Conservation (phyloP, 768 basidiomycete genomes). For the Suillus tomentosus region DNA sequence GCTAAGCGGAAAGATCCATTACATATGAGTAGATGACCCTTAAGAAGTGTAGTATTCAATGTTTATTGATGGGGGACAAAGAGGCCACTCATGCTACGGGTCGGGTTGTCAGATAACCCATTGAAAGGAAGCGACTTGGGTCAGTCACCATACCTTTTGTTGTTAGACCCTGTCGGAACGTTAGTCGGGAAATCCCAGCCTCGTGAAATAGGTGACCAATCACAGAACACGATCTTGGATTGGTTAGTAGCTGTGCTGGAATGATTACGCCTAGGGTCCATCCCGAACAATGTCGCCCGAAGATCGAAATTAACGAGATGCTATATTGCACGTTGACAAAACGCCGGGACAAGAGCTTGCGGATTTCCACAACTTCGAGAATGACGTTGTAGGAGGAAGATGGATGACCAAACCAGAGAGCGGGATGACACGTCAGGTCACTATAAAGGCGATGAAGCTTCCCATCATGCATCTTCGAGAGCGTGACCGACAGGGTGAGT, state of each 20-base stretch:
- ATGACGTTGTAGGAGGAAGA: background rate
- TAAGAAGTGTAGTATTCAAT: conserved; percentile 5
- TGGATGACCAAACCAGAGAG: background rate
- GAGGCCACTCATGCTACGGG: too few relatives aligned
- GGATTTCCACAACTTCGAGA: conserved; percentile 6
- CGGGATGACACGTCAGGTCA: background rate
- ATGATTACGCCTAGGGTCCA: conserved; percentile 2
- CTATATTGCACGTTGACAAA: conserved; percentile 8
- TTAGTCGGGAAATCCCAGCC: conserved; percentile 11
- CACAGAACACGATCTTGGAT: background rate
- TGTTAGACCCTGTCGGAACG: conserved; percentile 10
- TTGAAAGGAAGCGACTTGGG: conserved; percentile 5
- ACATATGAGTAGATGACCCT: conserved; percentile 25
- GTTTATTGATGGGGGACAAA: conserved; percentile 11
- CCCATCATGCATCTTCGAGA: background rate
- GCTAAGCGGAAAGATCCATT: conserved; percentile 37
- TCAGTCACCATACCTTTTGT: conserved; percentile 11
- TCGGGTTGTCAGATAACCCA: too few relatives aligned
- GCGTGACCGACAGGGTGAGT: too few relatives aligned
- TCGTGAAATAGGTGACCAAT: conserved; percentile 6
- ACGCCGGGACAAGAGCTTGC: conserved; percentile 10
- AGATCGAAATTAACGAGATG: background rate
- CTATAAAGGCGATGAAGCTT: background rate
- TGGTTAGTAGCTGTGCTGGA: conserved; percentile 6
- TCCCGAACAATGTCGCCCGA: conserved; percentile 4